phyloP scores from a whole-genome alignment of 208 protist species.

The Herpetomonas samuelpessoai region DNA sequence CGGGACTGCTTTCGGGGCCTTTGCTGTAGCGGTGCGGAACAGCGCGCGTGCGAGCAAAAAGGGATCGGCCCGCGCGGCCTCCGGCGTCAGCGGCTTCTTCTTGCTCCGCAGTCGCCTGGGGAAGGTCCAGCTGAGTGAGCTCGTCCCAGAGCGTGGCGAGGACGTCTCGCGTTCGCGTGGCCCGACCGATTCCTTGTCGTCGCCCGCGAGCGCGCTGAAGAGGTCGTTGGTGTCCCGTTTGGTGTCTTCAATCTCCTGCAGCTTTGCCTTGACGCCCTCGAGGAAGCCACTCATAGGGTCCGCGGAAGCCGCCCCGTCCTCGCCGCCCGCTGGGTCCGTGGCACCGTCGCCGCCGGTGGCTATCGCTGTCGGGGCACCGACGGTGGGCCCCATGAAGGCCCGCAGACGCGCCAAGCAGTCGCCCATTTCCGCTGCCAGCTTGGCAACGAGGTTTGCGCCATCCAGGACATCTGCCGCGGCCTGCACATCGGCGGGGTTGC shows the following conservation, averaged over 20 bases:
- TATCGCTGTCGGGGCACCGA: too few species aligned
- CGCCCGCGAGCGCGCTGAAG: not conserved
- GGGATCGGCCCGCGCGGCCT: slow-evolving; percentile 6
- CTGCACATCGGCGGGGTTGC: slow-evolving; percentile 5
- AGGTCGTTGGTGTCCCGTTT: not conserved
- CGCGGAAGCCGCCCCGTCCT: not conserved
- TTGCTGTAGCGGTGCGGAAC: not conserved
- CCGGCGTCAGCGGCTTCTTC: slow-evolving; percentile 28
- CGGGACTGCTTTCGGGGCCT: slow-evolving; percentile 1
- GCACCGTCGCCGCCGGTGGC: too few species aligned
- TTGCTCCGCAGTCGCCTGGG: slow-evolving; percentile 11
- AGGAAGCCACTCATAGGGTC: not conserved
- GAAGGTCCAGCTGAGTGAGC: not conserved
- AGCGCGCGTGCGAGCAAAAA: slow-evolving; percentile 16
- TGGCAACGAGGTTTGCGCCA: slow-evolving; percentile 8
- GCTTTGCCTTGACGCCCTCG: not conserved
- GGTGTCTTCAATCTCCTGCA: not conserved
- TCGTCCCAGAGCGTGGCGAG: not conserved
- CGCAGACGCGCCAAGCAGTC: not conserved
- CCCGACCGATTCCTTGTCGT: not conserved
- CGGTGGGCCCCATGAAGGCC: not conserved
- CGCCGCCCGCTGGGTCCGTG: too few species aligned
- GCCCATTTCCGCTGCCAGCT: slow-evolving; percentile 11
- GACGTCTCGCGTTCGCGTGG: not conserved
- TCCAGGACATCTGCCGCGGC: slow-evolving; percentile 12